Percentiles rank a stretch among this genome's conserved stretches.
Conservation (phyloP, 495 filamentous ascomycete species). For the Aspergillus baeticus region DNA sequence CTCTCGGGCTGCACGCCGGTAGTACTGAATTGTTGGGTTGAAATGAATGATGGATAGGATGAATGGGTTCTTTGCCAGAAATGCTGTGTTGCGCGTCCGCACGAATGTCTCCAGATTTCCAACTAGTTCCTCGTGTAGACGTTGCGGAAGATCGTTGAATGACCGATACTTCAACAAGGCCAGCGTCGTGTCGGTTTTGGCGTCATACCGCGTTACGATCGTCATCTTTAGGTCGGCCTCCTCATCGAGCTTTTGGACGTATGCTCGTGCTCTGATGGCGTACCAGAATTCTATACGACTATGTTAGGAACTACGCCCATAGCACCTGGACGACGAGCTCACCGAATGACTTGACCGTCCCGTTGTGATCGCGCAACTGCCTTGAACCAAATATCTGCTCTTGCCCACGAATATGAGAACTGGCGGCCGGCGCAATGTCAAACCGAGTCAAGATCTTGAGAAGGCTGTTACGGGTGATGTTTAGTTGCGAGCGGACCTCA, state of each 20-base stretch:
- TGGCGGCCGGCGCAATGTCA: slow-evolving; percentile 12
- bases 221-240: slow-evolving; percentile 14
- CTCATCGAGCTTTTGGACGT: slow-evolving; percentile 2
- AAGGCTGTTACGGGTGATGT: slow-evolving; percentile 8
- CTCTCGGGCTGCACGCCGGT: slow-evolving; percentile 8
- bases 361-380: slow-evolving; percentile 2
- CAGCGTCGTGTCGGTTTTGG: slow-evolving; percentile 3
- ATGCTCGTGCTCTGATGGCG: slow-evolving; percentile 11
- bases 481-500: slow-evolving; percentile 10
- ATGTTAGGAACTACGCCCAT: not conserved
- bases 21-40: slow-evolving; percentile 14
- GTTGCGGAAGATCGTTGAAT: slow-evolving; percentile 12
- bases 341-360: slow-evolving; percentile 3
- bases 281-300: slow-evolving; percentile 15
- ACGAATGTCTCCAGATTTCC: slow-evolving; percentile 11
- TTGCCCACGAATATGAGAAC: slow-evolving; percentile 12
- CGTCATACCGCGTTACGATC: slow-evolving; percentile 14
- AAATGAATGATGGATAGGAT: slow-evolving; percentile 12
- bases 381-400: slow-evolving; percentile 10
- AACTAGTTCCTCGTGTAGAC: slow-evolving; percentile 9
- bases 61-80: slow-evolving; percentile 9
- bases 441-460: slow-evolving; percentile 9
- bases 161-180: slow-evolving; percentile 11
- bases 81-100: not conserved
- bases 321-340: too few relatives aligned